Conservation (phyloP, 2,329 filamentous ascomycete genomes). For the Neonectria sp. region DNA sequence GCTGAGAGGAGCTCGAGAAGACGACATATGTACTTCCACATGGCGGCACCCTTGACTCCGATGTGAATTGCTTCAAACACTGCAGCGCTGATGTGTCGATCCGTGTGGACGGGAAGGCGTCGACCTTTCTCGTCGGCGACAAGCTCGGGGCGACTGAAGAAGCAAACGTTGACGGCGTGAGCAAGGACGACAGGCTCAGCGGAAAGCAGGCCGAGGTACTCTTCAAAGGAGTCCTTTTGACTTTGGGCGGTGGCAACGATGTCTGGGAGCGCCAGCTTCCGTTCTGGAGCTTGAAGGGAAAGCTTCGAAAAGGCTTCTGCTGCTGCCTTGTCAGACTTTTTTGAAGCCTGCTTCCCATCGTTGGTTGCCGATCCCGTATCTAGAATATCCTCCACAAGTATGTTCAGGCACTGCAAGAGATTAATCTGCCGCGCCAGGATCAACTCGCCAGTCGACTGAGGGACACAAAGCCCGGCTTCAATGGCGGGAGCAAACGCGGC, state of each 20-base stretch:
- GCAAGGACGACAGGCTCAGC: constrained; percentile 52
- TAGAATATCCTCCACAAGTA: constrained; percentile 61
- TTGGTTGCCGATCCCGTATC: constrained; percentile 53
- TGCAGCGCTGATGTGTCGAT: constrained; percentile 59
- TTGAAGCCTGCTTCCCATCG: constrained; percentile 37
- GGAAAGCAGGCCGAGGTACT: constrained; percentile 53
- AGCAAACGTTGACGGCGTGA: constrained; percentile 53
- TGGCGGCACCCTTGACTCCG: constrained; percentile 52
- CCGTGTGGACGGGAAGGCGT: constrained; percentile 53
- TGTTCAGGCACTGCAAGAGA: constrained; percentile 56
- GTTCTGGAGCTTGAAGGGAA: constrained; percentile 41
- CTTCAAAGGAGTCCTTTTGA: constrained; percentile 52
- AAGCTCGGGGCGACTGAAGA: constrained; percentile 59
- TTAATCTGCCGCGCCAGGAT: constrained; percentile 57
- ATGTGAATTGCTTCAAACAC: constrained; percentile 59
- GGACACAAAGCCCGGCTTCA: constrained; percentile 44
- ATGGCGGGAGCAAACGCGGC: constrained; percentile 42
- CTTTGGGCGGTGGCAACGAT: constrained; percentile 51
- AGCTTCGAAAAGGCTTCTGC: constrained; percentile 52
- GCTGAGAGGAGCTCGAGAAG: constrained; percentile 54
- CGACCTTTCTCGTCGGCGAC: constrained; percentile 62
- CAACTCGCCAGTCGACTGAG: constrained; percentile 51
- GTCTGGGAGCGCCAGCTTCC: constrained; percentile 51
- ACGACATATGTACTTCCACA: constrained; percentile 58
- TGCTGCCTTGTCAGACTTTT: constrained; percentile 50